phyloP scores from a whole-genome alignment of 2,329 filamentous ascomycete genomes.

The Penicillium thymicola region DNA sequence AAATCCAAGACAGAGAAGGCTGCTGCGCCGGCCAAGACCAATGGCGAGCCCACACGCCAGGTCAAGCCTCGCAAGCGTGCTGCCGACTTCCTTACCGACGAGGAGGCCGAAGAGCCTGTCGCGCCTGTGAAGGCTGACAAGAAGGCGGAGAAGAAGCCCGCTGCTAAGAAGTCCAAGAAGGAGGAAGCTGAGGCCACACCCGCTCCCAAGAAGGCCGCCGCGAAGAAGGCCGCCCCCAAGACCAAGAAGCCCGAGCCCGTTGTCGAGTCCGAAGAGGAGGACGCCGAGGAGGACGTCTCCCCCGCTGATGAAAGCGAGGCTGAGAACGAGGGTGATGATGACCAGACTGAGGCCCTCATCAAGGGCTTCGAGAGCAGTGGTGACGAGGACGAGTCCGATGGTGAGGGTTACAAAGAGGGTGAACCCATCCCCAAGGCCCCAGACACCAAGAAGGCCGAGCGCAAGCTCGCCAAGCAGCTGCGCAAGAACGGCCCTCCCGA shows the following conservation, averaged over 20 bases:
- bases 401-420: constrained; percentile 47
- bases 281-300: constrained; percentile 20
- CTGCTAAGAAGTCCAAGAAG: constrained; percentile 45
- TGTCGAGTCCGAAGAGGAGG: constrained; percentile 33
- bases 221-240: constrained; percentile 37
- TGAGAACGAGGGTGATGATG: constrained; percentile 43
- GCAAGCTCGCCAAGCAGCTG: constrained; percentile 51
- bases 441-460: constrained; percentile 46
- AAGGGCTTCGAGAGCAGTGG: constrained; percentile 55
- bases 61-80: constrained; percentile 47
- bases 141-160: constrained; percentile 40
- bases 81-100: constrained; percentile 48
- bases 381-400: constrained; percentile 50
- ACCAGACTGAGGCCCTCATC: constrained; percentile 54
- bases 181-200: constrained; percentile 32
- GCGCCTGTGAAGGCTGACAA: constrained; percentile 42
- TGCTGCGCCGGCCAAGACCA: constrained; percentile 29
- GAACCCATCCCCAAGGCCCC: constrained; percentile 44
- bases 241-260: constrained; percentile 35
- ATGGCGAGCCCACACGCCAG: constrained; percentile 35
- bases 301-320: constrained; percentile 23
- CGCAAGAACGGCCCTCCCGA: constrained; percentile 46
- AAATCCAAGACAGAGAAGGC: constrained; percentile 25
- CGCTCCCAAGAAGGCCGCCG: constrained; percentile 13
- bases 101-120: constrained; percentile 33